A percentile compares a stretch with the other conserved stretches of the same genome.
Conservation (phyloP, 2,329 filamentous ascomycete genomes). For the Penicillium sp. region DNA sequence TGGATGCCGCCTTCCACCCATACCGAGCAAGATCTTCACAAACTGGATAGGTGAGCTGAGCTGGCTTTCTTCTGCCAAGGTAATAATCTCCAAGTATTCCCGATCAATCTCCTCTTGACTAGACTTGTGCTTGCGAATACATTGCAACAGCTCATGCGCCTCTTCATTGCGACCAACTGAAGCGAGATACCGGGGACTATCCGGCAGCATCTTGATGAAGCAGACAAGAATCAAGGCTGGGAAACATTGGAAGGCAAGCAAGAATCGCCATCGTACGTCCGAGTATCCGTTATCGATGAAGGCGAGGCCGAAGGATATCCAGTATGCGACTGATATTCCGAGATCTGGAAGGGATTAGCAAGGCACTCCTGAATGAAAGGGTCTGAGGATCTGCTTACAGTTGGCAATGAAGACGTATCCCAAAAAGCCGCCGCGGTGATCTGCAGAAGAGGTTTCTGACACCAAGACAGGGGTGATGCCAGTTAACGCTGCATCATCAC, state of each 20-base stretch:
- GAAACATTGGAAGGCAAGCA: constrained; percentile 66
- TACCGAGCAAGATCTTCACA: constrained; percentile 39
- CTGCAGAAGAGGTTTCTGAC: constrained; percentile 50
- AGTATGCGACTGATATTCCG: constrained; percentile 57
- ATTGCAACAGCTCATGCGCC: constrained; percentile 52
- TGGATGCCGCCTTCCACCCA: constrained; percentile 27
- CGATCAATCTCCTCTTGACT: constrained; percentile 31
- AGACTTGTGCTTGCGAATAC: constrained; percentile 19
- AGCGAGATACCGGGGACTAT: constrained; percentile 57
- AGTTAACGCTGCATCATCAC: constrained; percentile 38
- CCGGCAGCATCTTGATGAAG: constrained; percentile 63
- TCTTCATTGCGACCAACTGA: constrained; percentile 65
- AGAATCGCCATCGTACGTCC: constrained; percentile 63
- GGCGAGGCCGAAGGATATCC: constrained; percentile 56
- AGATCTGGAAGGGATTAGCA: constrained; percentile 34
- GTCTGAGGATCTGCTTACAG: constrained; percentile 27
- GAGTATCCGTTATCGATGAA: constrained; percentile 58
- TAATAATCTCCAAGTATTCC: constrained; percentile 38
- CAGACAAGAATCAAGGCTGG: constrained; percentile 57
- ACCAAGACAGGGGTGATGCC: constrained; percentile 53
- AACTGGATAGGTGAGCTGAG: constrained; percentile 42
- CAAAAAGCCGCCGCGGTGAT: constrained; percentile 49
- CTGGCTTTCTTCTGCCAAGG: constrained; percentile 30
- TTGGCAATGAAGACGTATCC: constrained; percentile 57
- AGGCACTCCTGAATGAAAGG: not conserved